phyloP scores from a whole-genome alignment of 2,329 filamentous ascomycete genomes.

The Gaeumannomyces sp. region DNA sequence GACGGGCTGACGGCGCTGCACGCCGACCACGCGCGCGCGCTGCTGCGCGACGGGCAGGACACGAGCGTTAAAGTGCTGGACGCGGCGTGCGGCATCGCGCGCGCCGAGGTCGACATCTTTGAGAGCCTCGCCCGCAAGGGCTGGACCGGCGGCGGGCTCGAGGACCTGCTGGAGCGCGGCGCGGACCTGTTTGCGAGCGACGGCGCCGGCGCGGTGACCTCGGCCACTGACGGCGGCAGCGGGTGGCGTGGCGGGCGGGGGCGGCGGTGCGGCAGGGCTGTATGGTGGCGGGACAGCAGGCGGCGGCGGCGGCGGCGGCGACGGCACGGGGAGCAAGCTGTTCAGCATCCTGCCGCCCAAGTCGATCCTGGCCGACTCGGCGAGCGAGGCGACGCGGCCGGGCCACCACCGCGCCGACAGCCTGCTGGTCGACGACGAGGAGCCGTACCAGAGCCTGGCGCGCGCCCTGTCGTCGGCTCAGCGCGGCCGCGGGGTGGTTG shows the following conservation, averaged over 20 bases:
- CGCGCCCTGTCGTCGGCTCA: constrained; percentile 29
- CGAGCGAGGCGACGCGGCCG: constrained; percentile 27
- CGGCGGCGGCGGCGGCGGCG: constrained; percentile 27
- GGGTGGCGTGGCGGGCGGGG: constrained; percentile 21
- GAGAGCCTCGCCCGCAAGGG: constrained; percentile 61
- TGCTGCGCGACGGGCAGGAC: constrained; percentile 59
- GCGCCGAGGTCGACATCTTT: constrained; percentile 65
- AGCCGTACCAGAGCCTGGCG: constrained; percentile 53
- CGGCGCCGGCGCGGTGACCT: constrained; percentile 13
- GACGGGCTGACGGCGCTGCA: constrained; percentile 58
- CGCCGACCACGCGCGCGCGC: constrained; percentile 50
- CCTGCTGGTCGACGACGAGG: constrained; percentile 41
- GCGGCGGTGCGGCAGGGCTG: constrained; percentile 18
- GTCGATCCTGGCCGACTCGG: constrained; percentile 53
- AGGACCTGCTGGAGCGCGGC: constrained; percentile 59
- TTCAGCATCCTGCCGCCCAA: constrained; percentile 60
- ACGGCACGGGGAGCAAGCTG: constrained; percentile 39
- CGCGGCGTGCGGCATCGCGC: constrained; percentile 57
- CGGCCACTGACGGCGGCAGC: constrained; percentile 13
- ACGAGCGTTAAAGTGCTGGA: constrained; percentile 57
- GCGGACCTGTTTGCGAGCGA: constrained; percentile 42
- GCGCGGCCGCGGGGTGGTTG: constrained; percentile 9
- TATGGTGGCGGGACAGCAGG: constrained; percentile 11
- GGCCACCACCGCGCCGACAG: constrained; percentile 45
- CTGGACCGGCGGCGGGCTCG: constrained; percentile 60